Evolutionary conservation across 345 rosid genomes (phyloP).

Genomic region (Linum lewisii): DNA sequence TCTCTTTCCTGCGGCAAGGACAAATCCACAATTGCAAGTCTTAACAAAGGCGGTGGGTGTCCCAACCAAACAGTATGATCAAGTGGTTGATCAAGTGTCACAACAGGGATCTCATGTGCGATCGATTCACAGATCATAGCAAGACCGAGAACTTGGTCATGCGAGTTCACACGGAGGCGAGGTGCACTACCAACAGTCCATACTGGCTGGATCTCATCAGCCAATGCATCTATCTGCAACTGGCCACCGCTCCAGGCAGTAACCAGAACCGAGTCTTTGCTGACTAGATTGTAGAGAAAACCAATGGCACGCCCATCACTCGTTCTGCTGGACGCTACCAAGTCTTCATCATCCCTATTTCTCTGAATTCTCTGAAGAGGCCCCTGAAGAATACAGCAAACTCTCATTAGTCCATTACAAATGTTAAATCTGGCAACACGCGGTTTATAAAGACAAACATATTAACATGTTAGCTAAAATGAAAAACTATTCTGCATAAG

Average conservation of each 20-base stretch:
- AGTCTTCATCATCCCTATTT: slow-evolving; percentile 46
- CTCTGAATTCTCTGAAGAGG: slow-evolving; percentile 57
- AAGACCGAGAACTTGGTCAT: slow-evolving; percentile 45
- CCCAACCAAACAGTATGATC: slow-evolving; percentile 77
- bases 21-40: slow-evolving; percentile 86
- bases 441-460: not conserved
- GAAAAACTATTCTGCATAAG: too few relatives aligned
- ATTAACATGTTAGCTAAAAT: not conserved
- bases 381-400: slow-evolving; percentile 37
- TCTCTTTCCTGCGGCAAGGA: slow-evolving; percentile 56
- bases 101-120: slow-evolving; percentile 31
- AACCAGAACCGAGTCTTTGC: slow-evolving; percentile 88
- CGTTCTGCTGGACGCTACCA: slow-evolving; percentile 43
- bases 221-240: slow-evolving; percentile 83
- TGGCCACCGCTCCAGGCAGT: slow-evolving; percentile 98
- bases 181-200: slow-evolving; percentile 72
- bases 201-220: slow-evolving; percentile 95
- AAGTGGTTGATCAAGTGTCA: slow-evolving; percentile 47
- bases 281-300: slow-evolving; percentile 63
- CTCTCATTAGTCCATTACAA: not conserved
- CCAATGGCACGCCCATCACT: slow-evolving; percentile 81
- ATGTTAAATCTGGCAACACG: not conserved
- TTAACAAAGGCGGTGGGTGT: slow-evolving; percentile 77
- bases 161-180: slow-evolving; percentile 57
- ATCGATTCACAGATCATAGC: slow-evolving; percentile 92